Evolutionary conservation across 441 rosid species (phyloP), one percentile per base, ranked within the genome.

Genomic region (Populus hybrid): DNA sequence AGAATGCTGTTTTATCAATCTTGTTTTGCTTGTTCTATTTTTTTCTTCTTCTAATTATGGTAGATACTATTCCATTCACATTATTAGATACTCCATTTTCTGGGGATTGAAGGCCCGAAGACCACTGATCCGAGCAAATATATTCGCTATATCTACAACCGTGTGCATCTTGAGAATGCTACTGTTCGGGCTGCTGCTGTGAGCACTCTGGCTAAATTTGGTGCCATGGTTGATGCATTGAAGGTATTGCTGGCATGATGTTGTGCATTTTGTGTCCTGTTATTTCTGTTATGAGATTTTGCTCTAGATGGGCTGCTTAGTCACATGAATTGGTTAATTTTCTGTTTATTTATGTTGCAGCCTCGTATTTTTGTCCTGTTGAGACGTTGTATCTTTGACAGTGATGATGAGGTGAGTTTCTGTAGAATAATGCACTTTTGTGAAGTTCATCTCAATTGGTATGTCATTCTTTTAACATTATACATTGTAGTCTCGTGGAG

Each of bases 161-260:
- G 98, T 72, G 97, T 96, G 70, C 99, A 96, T 85, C 94, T 96
- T 76, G 99, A 96, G 86, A 96, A 96, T 82, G 98, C 99, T 63
- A 96, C 98, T 73, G 98, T 94, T 67, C 92, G 98, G 11, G 98
- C 99, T 70, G 89, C 94, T 84, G 98, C 99, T 80, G 97, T 96
- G 68, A 90, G 93, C 86, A 96, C 99, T 74, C 83, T 96, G 82
- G 98, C 97, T 16, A 96, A 92, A 88, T 96, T 96, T 79, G 99
- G 99, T 81, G 95, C 97, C 66, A 84, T 87, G 89, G 92, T 92
- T 68, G 99, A 91, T 81, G 78, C 91, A 30, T 78, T 96, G 89
- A 96, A 94, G 98, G 99, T 92, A 76, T 77, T 69, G 70, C 80
- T 82, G 18, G 57, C 46, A 12, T 26, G 73, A 50, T 18, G 9